Base-by-base conservation (phyloP, 768 basidiomycete genomes). In the Mycena floridula region DNA sequence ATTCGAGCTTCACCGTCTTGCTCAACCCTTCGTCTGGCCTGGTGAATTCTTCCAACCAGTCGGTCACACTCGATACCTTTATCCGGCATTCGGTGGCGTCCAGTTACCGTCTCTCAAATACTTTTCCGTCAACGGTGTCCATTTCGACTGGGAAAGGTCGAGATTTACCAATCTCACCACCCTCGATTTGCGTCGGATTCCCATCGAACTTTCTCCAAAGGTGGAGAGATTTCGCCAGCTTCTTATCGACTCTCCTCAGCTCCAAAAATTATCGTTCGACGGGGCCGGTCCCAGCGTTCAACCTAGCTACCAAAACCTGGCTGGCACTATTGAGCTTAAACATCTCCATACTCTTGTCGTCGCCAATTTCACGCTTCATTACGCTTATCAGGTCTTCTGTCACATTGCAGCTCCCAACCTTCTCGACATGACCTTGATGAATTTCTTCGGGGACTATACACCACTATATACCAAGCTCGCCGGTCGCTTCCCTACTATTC, bases 111-210 rank as follows among this genome's bases (percentile, higher is more conserved):
- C 57, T n/a, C 62, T 88, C 8, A 60, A 62, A 23, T 69, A 76
- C 51, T 52, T 86, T 32, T 68, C 74, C 27, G 55, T 84, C 24
- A 75, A 78, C 44, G 82, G 81, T 3, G 61, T 87, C 23, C 68
- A 79, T 48, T 62, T 85, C 47, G 71, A 85, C 58, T 87, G 84
- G 78, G 52, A 62, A 12, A 59, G 58, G 15, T 69, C 79, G 43
- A 59, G 42, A 23, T 55, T 82, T 7, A 52, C 58, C 25, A 77
- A 83, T 51, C 73, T 89, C n/a, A 71, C 71, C 20, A 74, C 73
- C 8, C 66, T 89, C 44, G 84, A 86, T 51, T 62, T 89, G 42
- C 75, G 84, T 28, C 74, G 77, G 22, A 69, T 86, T 44, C 69
- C 81, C 15, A 60, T 78, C 16, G 62, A 76, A 4, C 61, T 71